phyloP scores from a whole-genome alignment of 768 basidiomycete species.

The Kwoniella bestiolae region DNA sequence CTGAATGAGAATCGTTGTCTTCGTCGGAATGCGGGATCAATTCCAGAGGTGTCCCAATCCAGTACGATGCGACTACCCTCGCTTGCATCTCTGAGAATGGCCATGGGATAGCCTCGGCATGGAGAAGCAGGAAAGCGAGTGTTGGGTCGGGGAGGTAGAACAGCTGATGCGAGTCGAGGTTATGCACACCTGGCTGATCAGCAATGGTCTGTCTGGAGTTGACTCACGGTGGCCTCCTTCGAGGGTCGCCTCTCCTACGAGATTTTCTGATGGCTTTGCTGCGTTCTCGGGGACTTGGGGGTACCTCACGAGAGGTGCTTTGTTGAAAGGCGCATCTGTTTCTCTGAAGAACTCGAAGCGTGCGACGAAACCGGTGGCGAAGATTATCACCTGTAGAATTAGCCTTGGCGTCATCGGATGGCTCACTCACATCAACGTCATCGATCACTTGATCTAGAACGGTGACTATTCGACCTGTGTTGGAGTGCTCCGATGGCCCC shows the following conservation, averaged over 20 bases:
- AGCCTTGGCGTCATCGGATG: neutral
- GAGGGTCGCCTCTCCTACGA: neutral
- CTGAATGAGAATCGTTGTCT: slow-evolving; percentile 21
- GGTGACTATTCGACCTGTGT: slow-evolving; percentile 8
- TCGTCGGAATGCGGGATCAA: slow-evolving; percentile 14
- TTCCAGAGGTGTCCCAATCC: slow-evolving; percentile 14
- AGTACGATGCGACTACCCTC: slow-evolving; percentile 4
- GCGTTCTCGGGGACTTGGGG: neutral
- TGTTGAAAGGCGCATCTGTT: slow-evolving; percentile 12
- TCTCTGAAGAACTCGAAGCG: slow-evolving; percentile 16
- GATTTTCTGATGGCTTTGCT: neutral
- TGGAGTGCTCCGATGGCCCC: slow-evolving; percentile 1
- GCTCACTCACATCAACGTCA: slow-evolving; percentile 14
- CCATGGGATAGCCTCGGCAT: slow-evolving; percentile 19
- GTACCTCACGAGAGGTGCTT: slow-evolving; percentile 2
- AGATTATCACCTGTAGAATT: slow-evolving; percentile 13
- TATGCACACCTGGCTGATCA: slow-evolving; percentile 5
- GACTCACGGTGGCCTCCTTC: slow-evolving; percentile 18
- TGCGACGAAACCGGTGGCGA: slow-evolving; percentile 11
- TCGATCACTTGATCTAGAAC: slow-evolving; percentile 12
- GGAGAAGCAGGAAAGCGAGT: slow-evolving; percentile 11
- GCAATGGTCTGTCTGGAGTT: neutral
- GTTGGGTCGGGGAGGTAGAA: slow-evolving; percentile 21
- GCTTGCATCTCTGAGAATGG: slow-evolving; percentile 23
- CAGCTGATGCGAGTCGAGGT: slow-evolving; percentile 18